Percentiles rank a stretch among this genome's conserved stretches.
phyloP scores from a whole-genome alignment of 2,329 filamentous ascomycete genomes.

The Beauveria australis region DNA sequence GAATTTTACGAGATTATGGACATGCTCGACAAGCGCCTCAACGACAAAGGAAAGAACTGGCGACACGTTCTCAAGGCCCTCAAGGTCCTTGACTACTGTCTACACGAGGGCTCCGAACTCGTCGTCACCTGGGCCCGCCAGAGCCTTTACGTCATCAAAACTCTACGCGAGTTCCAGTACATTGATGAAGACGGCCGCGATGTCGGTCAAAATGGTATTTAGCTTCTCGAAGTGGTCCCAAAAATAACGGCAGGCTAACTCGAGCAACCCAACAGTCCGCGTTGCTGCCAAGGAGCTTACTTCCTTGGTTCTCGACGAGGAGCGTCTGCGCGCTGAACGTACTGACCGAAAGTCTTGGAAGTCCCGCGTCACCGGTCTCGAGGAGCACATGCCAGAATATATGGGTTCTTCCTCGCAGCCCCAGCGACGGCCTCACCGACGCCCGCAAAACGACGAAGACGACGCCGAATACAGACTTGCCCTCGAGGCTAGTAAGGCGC shows the following conservation, averaged over 20 bases:
- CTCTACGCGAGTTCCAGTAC: slow-evolving; percentile 91
- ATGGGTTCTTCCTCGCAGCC: slow-evolving; percentile 25
- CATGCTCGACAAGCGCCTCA: slow-evolving; percentile 96
- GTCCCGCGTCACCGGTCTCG: slow-evolving; percentile 85
- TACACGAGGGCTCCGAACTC: slow-evolving; percentile 93
- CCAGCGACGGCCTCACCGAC: slow-evolving; percentile 38
- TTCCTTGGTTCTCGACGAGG: slow-evolving; percentile 84
- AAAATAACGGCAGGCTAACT: slow-evolving; percentile 10
- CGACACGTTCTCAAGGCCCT: slow-evolving; percentile 94
- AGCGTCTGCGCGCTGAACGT: slow-evolving; percentile 80
- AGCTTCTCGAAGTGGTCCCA: background rate
- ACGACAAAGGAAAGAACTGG: slow-evolving; percentile 99
- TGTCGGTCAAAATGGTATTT: slow-evolving; percentile 89
- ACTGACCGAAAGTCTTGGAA: slow-evolving; percentile 94
- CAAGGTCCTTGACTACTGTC: slow-evolving; percentile 95
- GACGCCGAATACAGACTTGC: slow-evolving; percentile 87
- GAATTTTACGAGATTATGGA: slow-evolving; percentile 99
- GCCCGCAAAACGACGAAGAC: slow-evolving; percentile 61
- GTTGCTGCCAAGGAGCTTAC: slow-evolving; percentile 95
- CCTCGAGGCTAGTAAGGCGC: slow-evolving; percentile 88
- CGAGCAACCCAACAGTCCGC: slow-evolving; percentile 54
- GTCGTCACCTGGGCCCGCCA: slow-evolving; percentile 97
- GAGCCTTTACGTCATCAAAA: slow-evolving; percentile 99
- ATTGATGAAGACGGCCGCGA: slow-evolving; percentile 92
- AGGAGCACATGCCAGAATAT: slow-evolving; percentile 58